Evolutionary conservation across 345 rosid species (phyloP).

Genomic region (Citrus medica): DNA sequence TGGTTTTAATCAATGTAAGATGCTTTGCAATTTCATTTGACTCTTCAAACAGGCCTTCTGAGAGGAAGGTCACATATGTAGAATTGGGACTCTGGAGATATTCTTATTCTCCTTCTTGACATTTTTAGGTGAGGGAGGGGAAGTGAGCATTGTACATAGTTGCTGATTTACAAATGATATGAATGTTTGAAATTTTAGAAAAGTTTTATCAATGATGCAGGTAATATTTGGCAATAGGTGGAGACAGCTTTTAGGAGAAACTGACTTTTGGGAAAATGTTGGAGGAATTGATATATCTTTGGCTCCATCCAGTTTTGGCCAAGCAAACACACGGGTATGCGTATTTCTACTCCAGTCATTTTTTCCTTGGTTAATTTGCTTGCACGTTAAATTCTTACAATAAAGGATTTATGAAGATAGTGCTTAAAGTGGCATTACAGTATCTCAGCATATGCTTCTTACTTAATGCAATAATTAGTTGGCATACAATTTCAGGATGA

Average conservation of each 20-base stretch:
- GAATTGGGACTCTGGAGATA: background rate
- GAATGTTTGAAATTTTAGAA: background rate
- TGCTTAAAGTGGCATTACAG: background rate
- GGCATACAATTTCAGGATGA: background rate
- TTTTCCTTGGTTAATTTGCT: background rate
- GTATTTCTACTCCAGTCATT: background rate
- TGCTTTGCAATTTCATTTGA: background rate
- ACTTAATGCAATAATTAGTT: background rate
- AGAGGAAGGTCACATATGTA: background rate
- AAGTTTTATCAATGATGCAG: slow-evolving; percentile 39
- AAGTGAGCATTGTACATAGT: background rate
- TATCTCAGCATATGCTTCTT: background rate
- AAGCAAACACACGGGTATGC: slow-evolving; percentile 84
- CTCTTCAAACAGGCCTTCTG: no score
- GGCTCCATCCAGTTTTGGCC: slow-evolving; percentile 95
- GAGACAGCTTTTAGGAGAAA: slow-evolving; percentile 92
- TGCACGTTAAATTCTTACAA: background rate
- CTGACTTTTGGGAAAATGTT: slow-evolving; percentile 90
- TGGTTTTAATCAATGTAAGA: background rate
- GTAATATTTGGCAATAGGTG: slow-evolving; percentile 93
- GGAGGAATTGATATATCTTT: slow-evolving; percentile 92
- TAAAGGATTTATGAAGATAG: background rate
- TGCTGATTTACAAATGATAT: background rate
- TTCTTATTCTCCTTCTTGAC: background rate
- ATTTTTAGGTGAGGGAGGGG: no score